A percentile compares a stretch with the other conserved stretches of the same genome.
These are phyloP conservation scores for Colletotrichum abscissum DNA, from an alignment of 2,329 filamentous ascomycete genomes.

Conservation along the genomic window DNA sequence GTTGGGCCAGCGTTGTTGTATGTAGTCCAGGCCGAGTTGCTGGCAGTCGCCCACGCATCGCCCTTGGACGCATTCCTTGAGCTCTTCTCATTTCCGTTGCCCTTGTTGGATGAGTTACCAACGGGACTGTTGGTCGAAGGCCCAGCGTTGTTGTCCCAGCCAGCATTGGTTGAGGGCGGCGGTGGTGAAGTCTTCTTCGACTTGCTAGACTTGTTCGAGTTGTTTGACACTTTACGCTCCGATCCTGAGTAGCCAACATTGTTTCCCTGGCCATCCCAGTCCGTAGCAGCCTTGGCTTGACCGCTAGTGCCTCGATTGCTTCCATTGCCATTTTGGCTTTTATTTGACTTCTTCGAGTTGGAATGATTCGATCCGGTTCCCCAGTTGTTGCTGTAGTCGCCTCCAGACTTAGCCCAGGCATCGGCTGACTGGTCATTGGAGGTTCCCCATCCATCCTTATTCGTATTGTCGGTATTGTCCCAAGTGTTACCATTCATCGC, in stretches of 20 bases:
- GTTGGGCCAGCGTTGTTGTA: conserved; percentile 30
- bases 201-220: conserved; percentile 4
- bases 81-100: conserved; percentile 21
- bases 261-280: conserved; percentile 28
- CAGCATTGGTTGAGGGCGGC: conserved; percentile 9
- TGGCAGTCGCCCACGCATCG: conserved; percentile 1
- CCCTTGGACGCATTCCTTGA: conserved; percentile 3
- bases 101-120: conserved; percentile 20
- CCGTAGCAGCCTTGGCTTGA: not conserved
- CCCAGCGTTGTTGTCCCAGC: conserved; percentile 35
- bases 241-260: conserved; percentile 27
- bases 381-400: conserved; percentile 22
- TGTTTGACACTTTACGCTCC: conserved; percentile 1
- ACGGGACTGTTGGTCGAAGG: conserved; percentile 27
- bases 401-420: conserved; percentile 4
- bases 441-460: conserved; percentile 12
- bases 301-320: conserved; percentile 18
- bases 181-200: conserved; percentile 7
- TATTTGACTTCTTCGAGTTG: conserved; percentile 28
- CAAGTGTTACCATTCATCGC: conserved; percentile 9
- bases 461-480: not conserved
- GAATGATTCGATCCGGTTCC: conserved; percentile 21
- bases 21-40: conserved; percentile 17
- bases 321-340: conserved; percentile 3
- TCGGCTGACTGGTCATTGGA: not conserved